Base-by-base conservation (phyloP, 129 eudicot genomes). In the Saposhnikovia divaricata region DNA sequence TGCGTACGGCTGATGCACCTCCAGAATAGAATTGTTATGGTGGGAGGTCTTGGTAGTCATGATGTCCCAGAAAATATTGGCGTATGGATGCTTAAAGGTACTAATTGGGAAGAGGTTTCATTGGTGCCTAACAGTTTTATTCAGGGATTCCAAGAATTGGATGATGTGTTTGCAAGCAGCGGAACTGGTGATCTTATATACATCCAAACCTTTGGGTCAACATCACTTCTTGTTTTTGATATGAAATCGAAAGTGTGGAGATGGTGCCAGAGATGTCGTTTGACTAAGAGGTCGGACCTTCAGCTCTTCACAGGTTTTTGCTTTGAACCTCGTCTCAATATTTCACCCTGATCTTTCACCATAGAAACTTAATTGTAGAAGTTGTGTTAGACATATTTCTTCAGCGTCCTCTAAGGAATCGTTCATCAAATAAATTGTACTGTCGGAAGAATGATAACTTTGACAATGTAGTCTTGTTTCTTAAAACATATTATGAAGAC, bases 281-380 rank as follows among this genome's bases (percentile, higher is more conserved):
- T 77, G 83, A 37, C 39, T 42, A 89, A 87, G 87, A 89, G 73
- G 86, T 87, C 71, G 79, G 84, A 84, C 31, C 88, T 82, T 48
- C 86, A 89, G 84, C 82, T 87, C 25, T 89, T 84, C 76, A 82
- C 87, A 10, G 92, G 90, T 19, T 86, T 89, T 83, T 89, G 92
- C 81, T 89, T 89, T 81, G 89, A 85, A 69, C 89, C 93, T 2
- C 76, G 80, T 77, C 83, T 80, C 3, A 74, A 69, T 3, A 14
- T 76, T 75, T 51, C 46, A 9, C 66, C 66, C 75, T 81, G 38
- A 63, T 27, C 65, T 72, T 31, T 47, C 27, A 71, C 47, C 9
- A 5, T 18, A 34, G 28, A 16, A 38, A 39, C 45, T 71, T 38
- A 2, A 2, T 39, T 38, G 13, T 39, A 16, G 3, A 6, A 71